Conservation (phyloP, 2,329 filamentous ascomycete genomes). For the Colletotrichum sansevieriae region DNA sequence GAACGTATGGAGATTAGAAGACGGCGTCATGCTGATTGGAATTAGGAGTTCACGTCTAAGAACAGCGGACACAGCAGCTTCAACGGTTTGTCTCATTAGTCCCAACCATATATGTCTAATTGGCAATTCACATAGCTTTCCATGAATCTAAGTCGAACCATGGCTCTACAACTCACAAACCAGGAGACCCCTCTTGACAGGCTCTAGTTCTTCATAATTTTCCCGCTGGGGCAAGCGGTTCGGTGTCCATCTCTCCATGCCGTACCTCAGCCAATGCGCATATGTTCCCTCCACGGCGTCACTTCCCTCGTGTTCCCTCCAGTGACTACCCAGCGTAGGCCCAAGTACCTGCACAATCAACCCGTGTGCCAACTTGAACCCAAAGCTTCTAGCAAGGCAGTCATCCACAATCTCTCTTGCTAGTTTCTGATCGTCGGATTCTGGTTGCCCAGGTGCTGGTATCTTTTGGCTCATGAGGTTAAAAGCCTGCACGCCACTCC, state of each 20-base stretch:
- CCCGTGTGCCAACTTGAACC: conserved; percentile 68
- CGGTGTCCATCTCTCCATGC: conserved; percentile 61
- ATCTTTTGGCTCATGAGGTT: conserved; percentile 61
- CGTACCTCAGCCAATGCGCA: conserved; percentile 66
- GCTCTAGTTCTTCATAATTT: conserved; percentile 51
- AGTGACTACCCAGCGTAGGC: conserved; percentile 65
- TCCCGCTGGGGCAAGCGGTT: conserved; percentile 53
- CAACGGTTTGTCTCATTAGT: too few species aligned
- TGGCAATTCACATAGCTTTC: too few species aligned
- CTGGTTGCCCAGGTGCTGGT: conserved; percentile 53
- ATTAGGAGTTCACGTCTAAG: too few species aligned
- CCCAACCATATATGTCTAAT: too few species aligned
- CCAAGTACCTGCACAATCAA: conserved; percentile 63
- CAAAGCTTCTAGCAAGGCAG: conserved; percentile 63
- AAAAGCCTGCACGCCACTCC: conserved; percentile 64
- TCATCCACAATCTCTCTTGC: conserved; percentile 65
- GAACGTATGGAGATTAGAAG: background rate
- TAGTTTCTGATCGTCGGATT: conserved; percentile 59
- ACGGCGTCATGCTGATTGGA: too few species aligned
- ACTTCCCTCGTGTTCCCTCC: conserved; percentile 62
- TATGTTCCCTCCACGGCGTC: conserved; percentile 66
- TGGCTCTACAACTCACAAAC: conserved; percentile 37
- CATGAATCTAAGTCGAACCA: too few species aligned
- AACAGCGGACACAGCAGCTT: too few species aligned
- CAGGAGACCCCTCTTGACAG: conserved; percentile 52